A percentile compares a stretch with the other conserved stretches of the same genome.
Conservation (phyloP, 345 rosid species). For the Combretum micranthum region DNA sequence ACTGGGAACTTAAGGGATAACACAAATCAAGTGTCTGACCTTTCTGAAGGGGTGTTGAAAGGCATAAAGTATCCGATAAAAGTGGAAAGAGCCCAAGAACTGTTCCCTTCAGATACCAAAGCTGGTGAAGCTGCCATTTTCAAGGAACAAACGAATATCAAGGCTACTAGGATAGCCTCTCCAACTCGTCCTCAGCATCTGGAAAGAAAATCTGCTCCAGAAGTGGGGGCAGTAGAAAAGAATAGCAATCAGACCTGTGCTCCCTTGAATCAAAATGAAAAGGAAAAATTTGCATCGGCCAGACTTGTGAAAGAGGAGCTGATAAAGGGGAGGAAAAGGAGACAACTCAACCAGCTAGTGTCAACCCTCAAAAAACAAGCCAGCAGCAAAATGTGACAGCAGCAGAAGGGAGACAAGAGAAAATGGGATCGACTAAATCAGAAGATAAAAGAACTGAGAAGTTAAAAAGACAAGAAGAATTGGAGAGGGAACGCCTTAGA, state of each 20-base stretch:
- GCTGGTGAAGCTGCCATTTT: slow-evolving; percentile 15
- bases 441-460: slow-evolving; percentile 51
- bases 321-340: slow-evolving; percentile 28
- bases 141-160: slow-evolving; percentile 20
- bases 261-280: slow-evolving; percentile 25
- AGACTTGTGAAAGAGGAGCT: slow-evolving; percentile 22
- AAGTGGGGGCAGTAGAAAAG: slow-evolving; percentile 24
- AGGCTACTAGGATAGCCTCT: slow-evolving; percentile 17
- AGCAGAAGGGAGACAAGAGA: slow-evolving; percentile 32
- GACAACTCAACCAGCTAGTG: slow-evolving; percentile 17
- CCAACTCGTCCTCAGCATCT: slow-evolving; percentile 20
- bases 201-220: slow-evolving; percentile 25
- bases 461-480: slow-evolving; percentile 51
- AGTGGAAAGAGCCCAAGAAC: slow-evolving; percentile 15
- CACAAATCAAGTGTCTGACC: slow-evolving; percentile 13
- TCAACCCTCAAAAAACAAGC: slow-evolving; percentile 19
- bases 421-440: slow-evolving; percentile 16
- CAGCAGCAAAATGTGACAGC: slow-evolving; percentile 23
- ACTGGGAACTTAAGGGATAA: slow-evolving; percentile 7
- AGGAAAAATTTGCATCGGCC: slow-evolving; percentile 31
- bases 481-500: slow-evolving; percentile 56
- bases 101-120: slow-evolving; percentile 11
- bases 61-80: slow-evolving; percentile 7
- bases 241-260: slow-evolving; percentile 16
- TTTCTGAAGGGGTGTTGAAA: slow-evolving; percentile 12